Conservation (phyloP, 768 basidiomycete species). For the Phlebiopsis gigantea region DNA sequence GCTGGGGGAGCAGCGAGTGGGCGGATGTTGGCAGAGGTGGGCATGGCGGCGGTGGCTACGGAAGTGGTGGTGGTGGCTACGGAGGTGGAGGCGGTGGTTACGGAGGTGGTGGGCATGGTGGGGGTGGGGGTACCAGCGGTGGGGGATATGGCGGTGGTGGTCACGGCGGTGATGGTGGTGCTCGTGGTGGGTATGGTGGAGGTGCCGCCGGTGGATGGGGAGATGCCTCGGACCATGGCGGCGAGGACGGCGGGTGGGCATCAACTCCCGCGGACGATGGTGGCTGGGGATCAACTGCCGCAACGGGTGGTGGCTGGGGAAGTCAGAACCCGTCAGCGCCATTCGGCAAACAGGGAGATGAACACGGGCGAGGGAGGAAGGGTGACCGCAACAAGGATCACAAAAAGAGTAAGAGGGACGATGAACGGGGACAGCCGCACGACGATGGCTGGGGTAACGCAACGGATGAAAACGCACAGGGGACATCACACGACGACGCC, state of each 20-base stretch:
- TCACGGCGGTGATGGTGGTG: background rate
- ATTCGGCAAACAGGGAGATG: background rate
- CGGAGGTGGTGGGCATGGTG: background rate
- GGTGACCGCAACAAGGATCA: background rate
- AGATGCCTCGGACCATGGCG: background rate
- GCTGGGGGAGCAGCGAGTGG: conserved; percentile 19
- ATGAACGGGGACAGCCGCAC: background rate
- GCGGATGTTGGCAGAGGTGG: background rate
- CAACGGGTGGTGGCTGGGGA: background rate
- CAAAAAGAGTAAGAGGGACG: background rate
- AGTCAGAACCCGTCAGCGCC: no score
- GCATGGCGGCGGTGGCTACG: background rate
- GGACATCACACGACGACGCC: background rate
- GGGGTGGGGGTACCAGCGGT: background rate
- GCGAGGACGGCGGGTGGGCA: background rate
- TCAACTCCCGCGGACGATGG: background rate
- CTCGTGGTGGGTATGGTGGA: background rate
- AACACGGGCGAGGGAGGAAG: background rate
- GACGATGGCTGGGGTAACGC: background rate
- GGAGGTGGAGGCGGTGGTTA: background rate
- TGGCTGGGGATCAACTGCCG: background rate
- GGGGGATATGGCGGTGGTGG: background rate
- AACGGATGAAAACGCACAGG: background rate
- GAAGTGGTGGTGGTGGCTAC: background rate
- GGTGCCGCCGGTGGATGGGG: conserved; percentile 1